Conservation (phyloP, 1,284 basidiomycete genomes). For the Porogramme epimiltina region DNA sequence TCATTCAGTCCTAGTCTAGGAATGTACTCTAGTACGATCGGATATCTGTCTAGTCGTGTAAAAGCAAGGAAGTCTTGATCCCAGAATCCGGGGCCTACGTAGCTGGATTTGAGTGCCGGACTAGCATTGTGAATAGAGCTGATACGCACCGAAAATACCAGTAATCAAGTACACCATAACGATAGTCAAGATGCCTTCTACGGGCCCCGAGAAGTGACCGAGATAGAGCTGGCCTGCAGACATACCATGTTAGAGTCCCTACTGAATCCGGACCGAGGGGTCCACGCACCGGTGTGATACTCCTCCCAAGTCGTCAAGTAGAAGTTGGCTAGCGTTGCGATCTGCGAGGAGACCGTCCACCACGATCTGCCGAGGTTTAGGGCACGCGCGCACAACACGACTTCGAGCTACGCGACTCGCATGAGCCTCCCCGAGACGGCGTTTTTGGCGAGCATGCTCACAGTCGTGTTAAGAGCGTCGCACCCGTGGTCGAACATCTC, state of each 20-base stretch:
- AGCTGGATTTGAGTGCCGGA: neutral
- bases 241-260: neutral
- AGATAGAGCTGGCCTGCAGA: constrained; percentile 78
- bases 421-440: neutral
- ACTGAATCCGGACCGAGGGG: neutral
- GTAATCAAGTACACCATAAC: constrained; percentile 79
- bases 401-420: constrained; percentile 65
- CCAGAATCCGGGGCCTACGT: constrained; percentile 81
- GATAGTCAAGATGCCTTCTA: constrained; percentile 94
- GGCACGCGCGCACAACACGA: constrained; percentile 80
- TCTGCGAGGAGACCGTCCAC: constrained; percentile 92
- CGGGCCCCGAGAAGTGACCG: constrained; percentile 94
- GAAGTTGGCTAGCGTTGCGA: constrained; percentile 90
- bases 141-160: constrained; percentile 64
- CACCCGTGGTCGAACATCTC: constrained; percentile 98
- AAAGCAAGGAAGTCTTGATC: constrained; percentile 72
- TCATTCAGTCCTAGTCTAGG: constrained; percentile 85
- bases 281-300: constrained; percentile 79
- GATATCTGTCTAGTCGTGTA: constrained; percentile 55
- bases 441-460: constrained; percentile 35
- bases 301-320: constrained; percentile 99
- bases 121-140: no score
- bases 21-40: constrained; percentile 46
- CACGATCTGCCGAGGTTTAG: constrained; percentile 91
- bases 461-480: constrained; percentile 94